phyloP scores from a whole-genome alignment of 139 green algal genomes.

The Protoeuglena noctilucae region DNA sequence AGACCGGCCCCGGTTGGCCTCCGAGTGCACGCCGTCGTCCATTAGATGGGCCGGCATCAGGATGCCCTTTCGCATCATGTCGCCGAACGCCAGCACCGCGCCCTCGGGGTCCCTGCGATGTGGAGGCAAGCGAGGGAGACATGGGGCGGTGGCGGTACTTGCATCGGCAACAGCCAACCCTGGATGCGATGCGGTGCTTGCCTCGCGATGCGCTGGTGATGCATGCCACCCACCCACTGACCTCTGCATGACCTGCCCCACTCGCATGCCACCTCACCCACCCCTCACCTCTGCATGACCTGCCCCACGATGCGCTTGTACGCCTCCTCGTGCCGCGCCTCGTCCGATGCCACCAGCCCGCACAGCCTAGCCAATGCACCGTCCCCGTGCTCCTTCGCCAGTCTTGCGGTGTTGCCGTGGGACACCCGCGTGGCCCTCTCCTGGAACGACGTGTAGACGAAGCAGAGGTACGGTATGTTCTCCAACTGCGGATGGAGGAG shows the following conservation, averaged over 20 bases:
- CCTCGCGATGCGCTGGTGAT: no score
- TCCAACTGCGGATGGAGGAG: no score
- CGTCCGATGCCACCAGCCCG: slow-evolving; percentile 79
- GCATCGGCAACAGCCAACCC: no score
- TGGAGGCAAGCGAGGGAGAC: no score
- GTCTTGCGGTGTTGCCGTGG: slow-evolving; percentile 86
- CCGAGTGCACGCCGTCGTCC: slow-evolving; percentile 30
- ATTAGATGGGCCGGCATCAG: slow-evolving; percentile 45
- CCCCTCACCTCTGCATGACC: slow-evolving; percentile 1
- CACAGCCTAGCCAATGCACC: slow-evolving; percentile 74
- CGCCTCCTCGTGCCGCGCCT: slow-evolving; percentile 87
- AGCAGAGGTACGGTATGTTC: slow-evolving; percentile 98
- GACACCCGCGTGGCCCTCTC: slow-evolving; percentile 60
- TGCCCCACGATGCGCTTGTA: slow-evolving; percentile 35
- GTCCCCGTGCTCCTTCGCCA: slow-evolving; percentile 76
- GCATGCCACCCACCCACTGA: no score
- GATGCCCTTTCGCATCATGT: slow-evolving; percentile 50
- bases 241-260: no score
- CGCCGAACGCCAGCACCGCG: slow-evolving; percentile 73
- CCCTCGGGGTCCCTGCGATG: slow-evolving; percentile 74
- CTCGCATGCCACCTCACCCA: no score
- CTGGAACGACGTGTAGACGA: slow-evolving; percentile 97
- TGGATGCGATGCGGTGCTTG: no score
- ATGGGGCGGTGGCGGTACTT: no score
- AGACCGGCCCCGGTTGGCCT: background rate